Conservation (phyloP, 148 eudicot species). For the Polygonum maritimum region DNA sequence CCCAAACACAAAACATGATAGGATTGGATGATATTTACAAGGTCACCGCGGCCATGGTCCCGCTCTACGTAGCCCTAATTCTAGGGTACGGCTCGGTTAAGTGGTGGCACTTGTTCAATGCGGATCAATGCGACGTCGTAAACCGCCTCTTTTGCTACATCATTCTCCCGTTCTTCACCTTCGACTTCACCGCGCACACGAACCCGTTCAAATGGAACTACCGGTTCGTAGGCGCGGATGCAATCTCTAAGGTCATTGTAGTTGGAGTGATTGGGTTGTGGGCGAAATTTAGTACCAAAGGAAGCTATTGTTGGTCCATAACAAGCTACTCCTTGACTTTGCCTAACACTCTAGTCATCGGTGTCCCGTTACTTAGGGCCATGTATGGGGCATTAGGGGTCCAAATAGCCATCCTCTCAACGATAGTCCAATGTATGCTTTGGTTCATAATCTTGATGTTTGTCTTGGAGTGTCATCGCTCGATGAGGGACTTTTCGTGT, state of each 20-base stretch:
- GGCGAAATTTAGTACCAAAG: constrained; percentile 61
- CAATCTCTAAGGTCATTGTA: constrained; percentile 52
- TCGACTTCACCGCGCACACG: constrained; percentile 62
- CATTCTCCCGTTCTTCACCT: constrained; percentile 61
- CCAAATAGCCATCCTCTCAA: constrained; percentile 51
- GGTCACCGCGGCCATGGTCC: constrained; percentile 71
- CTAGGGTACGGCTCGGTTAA: constrained; percentile 66
- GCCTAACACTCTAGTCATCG: constrained; percentile 61
- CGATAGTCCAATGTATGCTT: constrained; percentile 49
- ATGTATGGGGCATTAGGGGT: constrained; percentile 57
- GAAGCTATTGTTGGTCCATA: constrained; percentile 66
- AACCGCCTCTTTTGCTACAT: constrained; percentile 59
- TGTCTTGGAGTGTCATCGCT: constrained; percentile 47
- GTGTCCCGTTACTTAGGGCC: constrained; percentile 56
- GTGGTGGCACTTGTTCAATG: constrained; percentile 57
- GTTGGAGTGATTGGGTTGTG: constrained; percentile 41
- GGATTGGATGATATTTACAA: constrained; percentile 65
- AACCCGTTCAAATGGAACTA: constrained; percentile 67
- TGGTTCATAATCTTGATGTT: constrained; percentile 57
- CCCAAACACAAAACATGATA: constrained; percentile 34
- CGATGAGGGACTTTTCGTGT: constrained; percentile 14
- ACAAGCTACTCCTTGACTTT: constrained; percentile 65
- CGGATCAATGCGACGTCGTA: constrained; percentile 59
- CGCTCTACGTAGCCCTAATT: constrained; percentile 60
- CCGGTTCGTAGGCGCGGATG: constrained; percentile 51